Evolutionary conservation across 1,284 basidiomycete species (phyloP), one percentile per base, ranked within the genome.

Genomic region (Schizopora paradoxa): DNA sequence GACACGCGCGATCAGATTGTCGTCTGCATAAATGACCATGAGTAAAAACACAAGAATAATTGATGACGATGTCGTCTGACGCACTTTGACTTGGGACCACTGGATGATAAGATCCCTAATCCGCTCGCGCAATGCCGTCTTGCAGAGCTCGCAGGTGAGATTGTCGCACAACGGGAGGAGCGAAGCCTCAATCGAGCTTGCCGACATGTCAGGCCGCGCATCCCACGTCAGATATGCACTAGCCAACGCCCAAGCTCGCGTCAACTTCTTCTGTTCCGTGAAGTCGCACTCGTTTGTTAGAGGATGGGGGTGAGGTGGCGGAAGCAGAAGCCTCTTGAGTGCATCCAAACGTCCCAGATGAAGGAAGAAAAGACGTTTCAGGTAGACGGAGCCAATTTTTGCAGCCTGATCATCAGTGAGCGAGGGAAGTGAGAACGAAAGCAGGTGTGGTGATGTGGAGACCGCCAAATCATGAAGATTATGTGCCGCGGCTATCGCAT

Each of bases 61-160:
- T 31, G 28, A 14, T 31, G 10, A 14, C 8, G 8, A 31, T 31
- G 28, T 31, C 19, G 33, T 29, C 25, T 25, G 46, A 37, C 43
- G 11, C 54, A 84, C 85, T 69, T 85, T 88, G 36, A 89, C 81
- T 28, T 79, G 68, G 6, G 86, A 82, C 86, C 86, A 89, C 57
- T 87, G 82, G 16, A 80, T 63, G 34, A 86, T 66, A 33, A 89
- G 68, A 47, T 73, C 73, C 61, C 78, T 80, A 42, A 88, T 75
- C 23, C 86, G 75, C 32, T 83, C 79, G 42, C 71, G 65, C 16
- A 89, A 69, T 2, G 74, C 65, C 43, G 65, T 58, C 53, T 74
- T 75, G 60, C 86, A 89, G 22, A 77, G 67, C 19, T 79, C 74
- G 55, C 80, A 83, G 18, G 67, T 63, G 10, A 83, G 58, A 52